These are phyloP conservation scores for Lomentospora prolificans DNA, from an alignment of 2,329 filamentous ascomycete genomes.

Conservation along the genomic window DNA sequence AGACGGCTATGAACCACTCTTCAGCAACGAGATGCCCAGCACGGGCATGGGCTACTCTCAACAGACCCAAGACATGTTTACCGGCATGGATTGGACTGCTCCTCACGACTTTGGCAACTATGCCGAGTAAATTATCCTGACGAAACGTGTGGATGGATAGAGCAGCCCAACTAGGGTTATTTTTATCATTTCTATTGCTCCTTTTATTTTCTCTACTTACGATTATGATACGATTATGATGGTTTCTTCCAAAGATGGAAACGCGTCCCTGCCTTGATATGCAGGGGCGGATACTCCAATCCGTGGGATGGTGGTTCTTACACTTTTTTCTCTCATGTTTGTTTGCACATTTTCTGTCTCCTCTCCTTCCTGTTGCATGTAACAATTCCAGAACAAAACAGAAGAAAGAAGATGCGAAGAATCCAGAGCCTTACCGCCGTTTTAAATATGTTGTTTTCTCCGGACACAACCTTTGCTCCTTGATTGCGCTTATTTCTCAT, in stretches of 20 bases:
- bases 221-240: conserved; percentile 5
- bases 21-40: conserved; percentile 37
- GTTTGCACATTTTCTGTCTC: not conserved
- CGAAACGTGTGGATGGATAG: not conserved
- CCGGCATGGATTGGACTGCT: conserved; percentile 31
- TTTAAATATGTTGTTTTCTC: no score
- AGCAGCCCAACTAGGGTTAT: not conserved
- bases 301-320: not conserved
- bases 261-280: no score
- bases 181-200: not conserved
- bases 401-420: not conserved
- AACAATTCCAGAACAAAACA: not conserved
- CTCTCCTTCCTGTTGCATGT: not conserved
- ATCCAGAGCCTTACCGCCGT: not conserved
- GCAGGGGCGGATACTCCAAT: not conserved
- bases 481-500: conserved; percentile 1
- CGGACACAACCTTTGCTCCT: no score
- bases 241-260: not conserved
- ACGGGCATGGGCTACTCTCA: conserved; percentile 42
- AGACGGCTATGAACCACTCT: conserved; percentile 33
- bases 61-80: conserved; percentile 39
- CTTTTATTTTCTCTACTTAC: conserved; percentile 2
- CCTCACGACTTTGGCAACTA: conserved; percentile 23
- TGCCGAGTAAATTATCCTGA: conserved; percentile 17
- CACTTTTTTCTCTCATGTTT: not conserved